Percentiles rank a stretch among this genome's conserved stretches.
Evolutionary conservation across 2,329 filamentous ascomycete species (phyloP).

Genomic region (Neopestalotiopsis sp.): DNA sequence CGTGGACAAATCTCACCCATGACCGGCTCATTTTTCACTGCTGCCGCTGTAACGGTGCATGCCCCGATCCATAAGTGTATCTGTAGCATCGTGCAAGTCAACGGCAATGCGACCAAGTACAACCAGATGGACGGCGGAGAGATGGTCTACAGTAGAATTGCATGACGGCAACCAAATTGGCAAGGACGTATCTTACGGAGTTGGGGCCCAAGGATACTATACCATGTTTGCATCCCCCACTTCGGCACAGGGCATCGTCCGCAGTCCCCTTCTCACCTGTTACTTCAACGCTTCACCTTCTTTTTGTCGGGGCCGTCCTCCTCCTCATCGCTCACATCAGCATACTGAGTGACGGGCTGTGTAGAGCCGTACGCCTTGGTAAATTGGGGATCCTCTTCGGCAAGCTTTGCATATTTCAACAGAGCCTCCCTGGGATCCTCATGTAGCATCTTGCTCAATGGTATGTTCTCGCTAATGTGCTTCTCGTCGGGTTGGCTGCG

Average conservation of each 20-base stretch:
- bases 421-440: conserved; percentile 95
- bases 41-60: background rate
- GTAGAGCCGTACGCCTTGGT: conserved; percentile 93
- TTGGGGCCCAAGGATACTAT: conserved; percentile 3
- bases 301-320: conserved; percentile 73
- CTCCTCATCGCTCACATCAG: conserved; percentile 87
- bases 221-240: background rate
- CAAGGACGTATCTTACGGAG: background rate
- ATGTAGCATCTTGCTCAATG: conserved; percentile 89
- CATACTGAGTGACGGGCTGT: conserved; percentile 91
- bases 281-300: conserved; percentile 56
- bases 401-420: conserved; percentile 92
- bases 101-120: background rate
- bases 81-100: background rate
- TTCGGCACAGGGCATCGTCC: background rate
- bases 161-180: background rate
- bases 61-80: background rate
- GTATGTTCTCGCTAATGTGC: conserved; percentile 87
- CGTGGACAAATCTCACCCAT: background rate
- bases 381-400: conserved; percentile 91
- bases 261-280: conserved; percentile 10
- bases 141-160: background rate
- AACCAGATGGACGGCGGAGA: background rate
- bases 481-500: conserved; percentile 89
- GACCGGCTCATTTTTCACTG: background rate